These are phyloP conservation scores for Chaetomiaceae sp. DNA, from an alignment of 2,329 filamentous ascomycete genomes.

Conservation along the genomic window DNA sequence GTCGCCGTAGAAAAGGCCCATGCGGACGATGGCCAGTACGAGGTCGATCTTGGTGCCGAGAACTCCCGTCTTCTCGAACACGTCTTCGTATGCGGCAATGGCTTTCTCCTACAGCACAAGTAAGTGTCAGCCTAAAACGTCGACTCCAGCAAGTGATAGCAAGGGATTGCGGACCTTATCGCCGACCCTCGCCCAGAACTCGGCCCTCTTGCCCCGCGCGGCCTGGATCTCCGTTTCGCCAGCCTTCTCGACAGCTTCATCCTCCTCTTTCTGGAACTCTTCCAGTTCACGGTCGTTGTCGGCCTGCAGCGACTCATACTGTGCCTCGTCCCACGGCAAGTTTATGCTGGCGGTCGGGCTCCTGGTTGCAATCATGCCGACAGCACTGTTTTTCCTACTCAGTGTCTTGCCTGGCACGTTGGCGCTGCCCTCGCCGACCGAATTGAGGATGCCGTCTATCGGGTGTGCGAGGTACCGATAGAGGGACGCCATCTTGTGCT, in stretches of 20 bases:
- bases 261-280: constrained; percentile 75
- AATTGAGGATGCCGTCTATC: constrained; percentile 74
- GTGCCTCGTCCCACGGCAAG: constrained; percentile 82
- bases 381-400: constrained; percentile 62
- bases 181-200: constrained; percentile 91
- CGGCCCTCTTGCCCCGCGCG: constrained; percentile 87
- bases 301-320: constrained; percentile 71
- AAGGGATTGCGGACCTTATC: constrained; percentile 67
- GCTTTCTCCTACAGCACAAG: constrained; percentile 69
- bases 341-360: constrained; percentile 57
- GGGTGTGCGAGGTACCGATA: constrained; percentile 82
- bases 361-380: constrained; percentile 70
- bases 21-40: constrained; percentile 90
- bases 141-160: background rate
- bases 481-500: constrained; percentile 82
- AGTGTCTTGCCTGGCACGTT: constrained; percentile 49
- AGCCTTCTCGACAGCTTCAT: constrained; percentile 91
- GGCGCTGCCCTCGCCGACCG: constrained; percentile 57
- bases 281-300: constrained; percentile 76
- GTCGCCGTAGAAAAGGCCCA: constrained; percentile 94
- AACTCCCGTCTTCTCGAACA: constrained; percentile 96
- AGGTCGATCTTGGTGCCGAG: constrained; percentile 96
- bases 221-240: constrained; percentile 93
- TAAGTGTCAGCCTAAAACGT: constrained; percentile 11
- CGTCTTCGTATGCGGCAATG: constrained; percentile 81